Base-by-base conservation (phyloP, 2,329 filamentous ascomycete genomes). In the Boeremia lycopersici region DNA sequence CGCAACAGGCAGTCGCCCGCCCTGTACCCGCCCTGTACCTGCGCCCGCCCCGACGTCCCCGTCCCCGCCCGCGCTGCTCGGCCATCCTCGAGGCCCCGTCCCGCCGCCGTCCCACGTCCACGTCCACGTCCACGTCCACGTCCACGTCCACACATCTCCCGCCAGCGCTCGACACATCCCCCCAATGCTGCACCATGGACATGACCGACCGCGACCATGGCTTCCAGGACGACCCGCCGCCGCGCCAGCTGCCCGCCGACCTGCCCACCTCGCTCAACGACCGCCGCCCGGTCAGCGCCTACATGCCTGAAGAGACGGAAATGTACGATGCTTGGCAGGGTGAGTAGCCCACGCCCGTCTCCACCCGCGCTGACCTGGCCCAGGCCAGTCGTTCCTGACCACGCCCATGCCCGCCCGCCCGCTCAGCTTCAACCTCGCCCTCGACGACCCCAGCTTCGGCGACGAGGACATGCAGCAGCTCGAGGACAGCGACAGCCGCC, bases 311-410 rank as follows among this genome's bases (percentile, higher is more conserved):
- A 34, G 95, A 98, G 81, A 96, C 93, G 35, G 95, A 98, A 81
- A 91, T 97, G 79, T 99, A 98, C 75, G 95, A 99, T 83, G 95
- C 91, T 65, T 99, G 95, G 95, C 92, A 98, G 87, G 93, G 93
- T 89, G 74, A 72, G 81, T 63, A 49, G 82, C 9, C 36, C 26
- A 7, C 9, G 17, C n/a, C 19, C 23, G 8, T 1, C 4, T 17
- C 12, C 36, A 23, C 19, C 19, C 19, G 40, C 15, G 35, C 52
- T 55, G 52, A 55, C 33, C 17, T 31, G 35, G 29, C 29, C 15
- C 34, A 97, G 93, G 93, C 62, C 91, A 97, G 82, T 96, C 93
- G 39, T 96, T 96, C 77, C 83, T 98, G 61, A 96, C 91, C 4
- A 90, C 88, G 4, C 93, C 93, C 19, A 87, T 93, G 55, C 82